These are phyloP conservation scores for Starmerella asiatica DNA, from an alignment of 805 yeast species.

Conservation along the genomic window DNA sequence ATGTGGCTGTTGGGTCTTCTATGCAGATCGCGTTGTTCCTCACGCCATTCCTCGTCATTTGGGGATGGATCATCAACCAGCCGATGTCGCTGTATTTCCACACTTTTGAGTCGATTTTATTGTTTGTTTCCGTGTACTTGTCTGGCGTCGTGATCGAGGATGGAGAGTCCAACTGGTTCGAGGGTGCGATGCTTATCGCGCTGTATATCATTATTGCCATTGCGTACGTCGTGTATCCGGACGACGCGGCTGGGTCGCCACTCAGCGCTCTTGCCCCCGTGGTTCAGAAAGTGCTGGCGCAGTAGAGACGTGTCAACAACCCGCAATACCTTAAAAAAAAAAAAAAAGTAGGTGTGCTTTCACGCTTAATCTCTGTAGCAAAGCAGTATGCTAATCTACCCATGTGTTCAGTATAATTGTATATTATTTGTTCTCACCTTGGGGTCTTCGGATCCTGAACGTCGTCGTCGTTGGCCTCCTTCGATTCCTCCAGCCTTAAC, in stretches of 20 bases:
- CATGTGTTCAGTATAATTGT: too few relatives aligned
- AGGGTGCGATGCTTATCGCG: conserved; percentile 82
- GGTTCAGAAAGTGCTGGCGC: too few relatives aligned
- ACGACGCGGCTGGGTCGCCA: conserved; percentile 7
- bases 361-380: background rate
- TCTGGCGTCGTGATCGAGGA: conserved; percentile 78
- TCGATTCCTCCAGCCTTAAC: background rate
- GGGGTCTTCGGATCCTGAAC: background rate
- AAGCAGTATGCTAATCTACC: background rate
- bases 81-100: conserved; percentile 90
- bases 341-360: background rate
- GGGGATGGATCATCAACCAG: conserved; percentile 84
- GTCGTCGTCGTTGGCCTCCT: background rate
- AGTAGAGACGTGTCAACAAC: too few relatives aligned
- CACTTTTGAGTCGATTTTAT: conserved; percentile 83
- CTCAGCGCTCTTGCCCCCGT: too few relatives aligned
- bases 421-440: too few relatives aligned
- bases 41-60: conserved; percentile 84
- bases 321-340: background rate
- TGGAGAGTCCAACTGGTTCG: conserved; percentile 94
- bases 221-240: conserved; percentile 80
- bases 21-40: conserved; percentile 90
- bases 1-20: conserved; percentile 93
- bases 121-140: conserved; percentile 79
- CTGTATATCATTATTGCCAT: conserved; percentile 78